Percentiles rank a stretch among this genome's conserved stretches.
These are phyloP conservation scores for Achaetomium macrosporum DNA, from an alignment of 2,329 filamentous ascomycete genomes.

Conservation along the genomic window DNA sequence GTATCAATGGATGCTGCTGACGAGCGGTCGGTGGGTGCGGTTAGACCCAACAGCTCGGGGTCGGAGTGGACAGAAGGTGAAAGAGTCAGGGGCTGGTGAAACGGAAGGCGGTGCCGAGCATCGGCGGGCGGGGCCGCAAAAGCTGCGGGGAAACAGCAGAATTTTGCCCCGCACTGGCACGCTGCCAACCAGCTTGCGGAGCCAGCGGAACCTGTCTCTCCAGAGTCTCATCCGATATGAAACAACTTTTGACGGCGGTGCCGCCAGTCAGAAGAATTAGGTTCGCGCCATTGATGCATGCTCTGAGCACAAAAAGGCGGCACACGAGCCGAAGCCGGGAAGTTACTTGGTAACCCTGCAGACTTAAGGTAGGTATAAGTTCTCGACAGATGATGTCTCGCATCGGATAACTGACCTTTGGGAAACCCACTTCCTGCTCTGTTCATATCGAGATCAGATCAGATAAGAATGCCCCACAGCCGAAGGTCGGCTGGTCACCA, in stretches of 20 bases:
- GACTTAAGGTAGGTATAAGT: no score
- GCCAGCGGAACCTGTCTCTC: neutral
- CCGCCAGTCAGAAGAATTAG: neutral
- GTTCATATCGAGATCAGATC: neutral
- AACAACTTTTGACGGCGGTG: no score
- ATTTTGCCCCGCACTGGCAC: slow-evolving; percentile 18
- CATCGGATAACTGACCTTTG: neutral
- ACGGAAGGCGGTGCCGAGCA: slow-evolving; percentile 15
- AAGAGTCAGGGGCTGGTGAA: slow-evolving; percentile 7
- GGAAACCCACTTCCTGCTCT: no score
- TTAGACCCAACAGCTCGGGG: slow-evolving; percentile 4
- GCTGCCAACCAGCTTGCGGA: slow-evolving; percentile 4
- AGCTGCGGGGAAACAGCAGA: slow-evolving; percentile 8
- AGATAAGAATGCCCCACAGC: neutral
- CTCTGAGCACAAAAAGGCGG: neutral
- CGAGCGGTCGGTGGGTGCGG: neutral
- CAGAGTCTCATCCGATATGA: neutral
- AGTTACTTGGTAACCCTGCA: no score
- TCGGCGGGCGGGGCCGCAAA: slow-evolving; percentile 18
- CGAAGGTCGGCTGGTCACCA: no score
- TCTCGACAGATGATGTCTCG: neutral
- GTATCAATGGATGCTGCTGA: neutral
- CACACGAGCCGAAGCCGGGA: no score
- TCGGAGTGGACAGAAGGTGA: slow-evolving; percentile 1
- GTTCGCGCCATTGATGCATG: slow-evolving; percentile 9